Conservation (phyloP, 2,329 filamentous ascomycete species). For the Clarireedia hainanense region DNA sequence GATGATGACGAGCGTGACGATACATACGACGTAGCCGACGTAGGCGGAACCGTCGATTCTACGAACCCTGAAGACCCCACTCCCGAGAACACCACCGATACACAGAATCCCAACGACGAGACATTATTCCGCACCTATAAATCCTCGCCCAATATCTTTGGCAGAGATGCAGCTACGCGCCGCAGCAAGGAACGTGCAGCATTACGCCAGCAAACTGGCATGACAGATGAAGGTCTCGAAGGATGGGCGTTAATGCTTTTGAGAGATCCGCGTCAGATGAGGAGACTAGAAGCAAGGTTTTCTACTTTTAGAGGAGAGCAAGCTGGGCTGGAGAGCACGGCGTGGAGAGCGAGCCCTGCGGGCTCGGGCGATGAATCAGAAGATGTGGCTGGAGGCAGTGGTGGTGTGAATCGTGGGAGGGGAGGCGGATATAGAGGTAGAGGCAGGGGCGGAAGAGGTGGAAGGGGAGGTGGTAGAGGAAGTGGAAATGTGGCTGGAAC, state of each 20-base stretch:
- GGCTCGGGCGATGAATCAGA: slow-evolving; percentile 51
- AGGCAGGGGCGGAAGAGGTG: slow-evolving; percentile 37
- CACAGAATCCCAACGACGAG: slow-evolving; percentile 53
- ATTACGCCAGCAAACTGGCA: slow-evolving; percentile 68
- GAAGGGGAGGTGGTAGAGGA: slow-evolving; percentile 43
- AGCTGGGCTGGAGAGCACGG: slow-evolving; percentile 52
- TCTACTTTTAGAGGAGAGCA: slow-evolving; percentile 60
- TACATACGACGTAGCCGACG: slow-evolving; percentile 88
- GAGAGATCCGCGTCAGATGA: slow-evolving; percentile 61
- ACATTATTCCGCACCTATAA: slow-evolving; percentile 66
- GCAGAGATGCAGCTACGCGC: slow-evolving; percentile 62
- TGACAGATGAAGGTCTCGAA: slow-evolving; percentile 91
- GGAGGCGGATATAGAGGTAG: slow-evolving; percentile 39
- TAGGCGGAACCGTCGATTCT: slow-evolving; percentile 78
- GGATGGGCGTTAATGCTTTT: slow-evolving; percentile 86
- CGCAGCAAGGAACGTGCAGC: slow-evolving; percentile 52
- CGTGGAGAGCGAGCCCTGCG: slow-evolving; percentile 51
- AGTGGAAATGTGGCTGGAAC: slow-evolving; percentile 57
- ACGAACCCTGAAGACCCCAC: slow-evolving; percentile 40
- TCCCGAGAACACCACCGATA: slow-evolving; percentile 38
- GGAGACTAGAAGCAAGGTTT: slow-evolving; percentile 63
- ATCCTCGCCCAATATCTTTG: slow-evolving; percentile 56
- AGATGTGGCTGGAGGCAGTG: slow-evolving; percentile 37
- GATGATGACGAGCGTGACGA: slow-evolving; percentile 97
- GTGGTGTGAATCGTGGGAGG: slow-evolving; percentile 30